Evolutionary conservation across 192 early-diverging fungal genomes (phyloP).

Genomic region (Coemansia sp.): DNA sequence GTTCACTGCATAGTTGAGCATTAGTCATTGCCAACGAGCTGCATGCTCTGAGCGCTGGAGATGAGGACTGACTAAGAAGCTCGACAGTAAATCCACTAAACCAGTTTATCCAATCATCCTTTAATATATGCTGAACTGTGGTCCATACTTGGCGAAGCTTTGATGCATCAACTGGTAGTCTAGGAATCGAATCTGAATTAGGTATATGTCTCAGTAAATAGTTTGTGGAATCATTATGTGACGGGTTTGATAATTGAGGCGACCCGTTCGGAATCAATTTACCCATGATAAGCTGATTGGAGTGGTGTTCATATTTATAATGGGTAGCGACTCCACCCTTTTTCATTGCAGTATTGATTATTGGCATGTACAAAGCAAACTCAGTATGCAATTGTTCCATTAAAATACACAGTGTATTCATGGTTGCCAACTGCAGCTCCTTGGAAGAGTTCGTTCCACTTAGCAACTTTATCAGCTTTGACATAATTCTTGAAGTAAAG

Average conservation of each 20-base stretch:
- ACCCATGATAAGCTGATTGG: slow-evolving; percentile 72
- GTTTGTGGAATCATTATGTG: too few species aligned
- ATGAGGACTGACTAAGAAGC: slow-evolving; percentile 90
- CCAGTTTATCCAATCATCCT: slow-evolving; percentile 94
- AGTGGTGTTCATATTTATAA: slow-evolving; percentile 68
- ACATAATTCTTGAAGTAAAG: slow-evolving; percentile 83
- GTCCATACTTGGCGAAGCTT: slow-evolving; percentile 82
- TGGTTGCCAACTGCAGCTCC: slow-evolving; percentile 60
- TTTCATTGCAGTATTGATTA: slow-evolving; percentile 74
- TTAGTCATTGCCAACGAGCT: slow-evolving; percentile 76
- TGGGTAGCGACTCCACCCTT: slow-evolving; percentile 61
- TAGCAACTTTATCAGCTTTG: slow-evolving; percentile 76
- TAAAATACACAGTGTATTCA: slow-evolving; percentile 80
- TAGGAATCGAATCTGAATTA: not conserved
- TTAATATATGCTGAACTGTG: slow-evolving; percentile 45
- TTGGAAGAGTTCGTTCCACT: slow-evolving; percentile 30
- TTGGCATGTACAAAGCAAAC: slow-evolving; percentile 83
- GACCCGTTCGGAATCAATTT: slow-evolving; percentile 39
- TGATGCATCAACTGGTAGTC: slow-evolving; percentile 1
- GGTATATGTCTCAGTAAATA: too few species aligned
- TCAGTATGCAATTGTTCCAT: slow-evolving; percentile 81
- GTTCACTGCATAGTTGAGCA: slow-evolving; percentile 75
- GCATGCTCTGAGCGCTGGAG: slow-evolving; percentile 87
- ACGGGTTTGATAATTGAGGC: slow-evolving; percentile 1
- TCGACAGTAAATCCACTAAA: slow-evolving; percentile 86